These are phyloP conservation scores for Boletus subluridellus DNA, from an alignment of 1,284 basidiomycete species.

Conservation along the genomic window DNA sequence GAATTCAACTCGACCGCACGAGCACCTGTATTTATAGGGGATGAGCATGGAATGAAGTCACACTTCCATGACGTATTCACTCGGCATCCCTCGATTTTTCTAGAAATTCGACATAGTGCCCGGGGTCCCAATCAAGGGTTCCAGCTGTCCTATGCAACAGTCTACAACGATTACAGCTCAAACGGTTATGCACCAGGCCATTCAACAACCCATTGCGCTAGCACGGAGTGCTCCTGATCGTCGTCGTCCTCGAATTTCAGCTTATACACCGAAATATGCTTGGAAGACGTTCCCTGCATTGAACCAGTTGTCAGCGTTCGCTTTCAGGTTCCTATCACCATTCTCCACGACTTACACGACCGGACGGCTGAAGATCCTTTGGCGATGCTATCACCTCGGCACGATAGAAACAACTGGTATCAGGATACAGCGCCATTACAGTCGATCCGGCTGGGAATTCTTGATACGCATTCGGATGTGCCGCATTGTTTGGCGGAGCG, in stretches of 20 bases:
- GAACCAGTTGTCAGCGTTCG: neutral
- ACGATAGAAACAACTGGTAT: conserved; percentile 82
- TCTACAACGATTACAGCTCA: neutral
- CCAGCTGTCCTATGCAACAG: neutral
- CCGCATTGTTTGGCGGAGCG: conserved; percentile 51
- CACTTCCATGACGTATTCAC: conserved; percentile 18
- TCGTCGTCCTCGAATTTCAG: conserved; percentile 82
- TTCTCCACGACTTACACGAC: conserved; percentile 44
- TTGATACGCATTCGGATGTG: conserved; percentile 65
- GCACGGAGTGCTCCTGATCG: conserved; percentile 68
- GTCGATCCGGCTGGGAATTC: conserved; percentile 67
- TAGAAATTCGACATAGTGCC: conserved; percentile 11
- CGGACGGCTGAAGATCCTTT: conserved; percentile 47
- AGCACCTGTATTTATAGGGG: conserved; percentile 16
- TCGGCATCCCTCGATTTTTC: conserved; percentile 21
- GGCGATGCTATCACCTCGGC: conserved; percentile 73
- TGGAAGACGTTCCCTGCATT: conserved; percentile 37
- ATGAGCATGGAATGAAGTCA: neutral
- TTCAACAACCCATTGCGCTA: conserved; percentile 72
- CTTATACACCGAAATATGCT: conserved; percentile 57
- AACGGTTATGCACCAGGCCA: conserved; percentile 49
- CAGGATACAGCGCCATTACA: conserved; percentile 79
- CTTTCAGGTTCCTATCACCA: neutral
- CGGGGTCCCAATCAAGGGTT: conserved; percentile 15
- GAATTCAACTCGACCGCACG: neutral